Evolutionary conservation across 129 eudicot genomes (phyloP), one percentile per base, ranked within the genome.

Genomic region (Lactuca saligna): DNA sequence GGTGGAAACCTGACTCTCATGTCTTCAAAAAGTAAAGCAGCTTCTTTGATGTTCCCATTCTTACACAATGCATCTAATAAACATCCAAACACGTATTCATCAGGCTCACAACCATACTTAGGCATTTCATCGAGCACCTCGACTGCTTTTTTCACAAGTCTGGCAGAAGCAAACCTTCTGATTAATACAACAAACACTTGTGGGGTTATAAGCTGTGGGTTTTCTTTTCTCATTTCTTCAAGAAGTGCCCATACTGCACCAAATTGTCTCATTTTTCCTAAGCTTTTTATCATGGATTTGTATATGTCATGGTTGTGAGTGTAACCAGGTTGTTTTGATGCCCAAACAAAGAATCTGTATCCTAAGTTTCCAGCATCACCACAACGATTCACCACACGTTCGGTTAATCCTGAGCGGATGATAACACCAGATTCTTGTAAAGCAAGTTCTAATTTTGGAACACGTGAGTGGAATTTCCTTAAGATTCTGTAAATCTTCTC

Each of bases 111-210:
- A 25, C 90, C 93, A 42, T 85, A 91, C 32, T 88, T 83, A 2
- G 96, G 97, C 97, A 91, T 91, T 79, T 83, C 97, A 74, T 88
- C 97, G 15, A 91, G 75, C 82, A 91, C 97, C 55, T 91, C 82
- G 41, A 85, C 62, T 44, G 97, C 97, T 75, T 86, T 88, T 72
- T 85, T 88, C 71, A 91, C 97, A 96, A 91, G 88, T 81, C 85
- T 83, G 2, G 88, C 75, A 1, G 96, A 88, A 17, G 96, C 96
- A 70, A 88, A 91, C 63, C 93, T 73, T 69, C 97, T 85, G 75
- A 91, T 91, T 70, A 91, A 77, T 2, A 88, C 78, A 73, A 91
- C 78, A 78, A 91, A 88, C 54, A 91, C 86, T 50, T 85, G 96
- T 0, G 88, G 82, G 8, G 92, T 63, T 44, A 91, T 80, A 49